Evolutionary conservation across 192 early-diverging fungal species (phyloP), one percentile per base, ranked within the genome.

Genomic region (Coemansia sp.): DNA sequence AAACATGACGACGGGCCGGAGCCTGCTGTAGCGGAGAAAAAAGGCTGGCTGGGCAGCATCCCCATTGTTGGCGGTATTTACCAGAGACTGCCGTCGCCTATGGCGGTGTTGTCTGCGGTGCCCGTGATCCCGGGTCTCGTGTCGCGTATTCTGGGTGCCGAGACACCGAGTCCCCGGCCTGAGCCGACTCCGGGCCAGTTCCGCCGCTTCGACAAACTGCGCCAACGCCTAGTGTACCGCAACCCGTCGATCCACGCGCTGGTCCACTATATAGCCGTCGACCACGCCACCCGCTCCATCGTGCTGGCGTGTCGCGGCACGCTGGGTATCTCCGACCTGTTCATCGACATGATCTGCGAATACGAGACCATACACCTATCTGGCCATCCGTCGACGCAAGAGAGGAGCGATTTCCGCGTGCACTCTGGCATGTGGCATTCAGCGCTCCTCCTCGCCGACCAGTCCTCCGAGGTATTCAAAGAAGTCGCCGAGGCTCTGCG

Each of bases 221-320:
- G 82, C 2, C 77, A 79, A 25, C 74, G 75, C 1, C 66, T 80
- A 23, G 74, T 80, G 17, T 80, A 79, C 75, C 74, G 77, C 42
- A 74, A 66, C 61, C 90, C 91, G 14, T 85, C 85, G 39, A 86
- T 90, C 62, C 90, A 90, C 57, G 87, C 90, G 3, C 83, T 93
- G 0, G 90, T 90, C 5, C 90, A 91, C 68, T 95, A 92, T 73
- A 87, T 97, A 42, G 88, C 90, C 31, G 87, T 93, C 11, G 95
- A 97, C 71, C 95, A 96, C 64, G 77, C 84, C 2, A 85, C 90
- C 1, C 75, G 89, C 55, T 75, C 91, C 11, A 82, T 97, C 2
- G 90, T 97, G 0, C 68, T 97, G 19, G 90, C 93, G 4, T 91
- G 94, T 69, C 89, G 95, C 2, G 95, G 95, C 15, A 97, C 95